Evolutionary conservation across 805 yeast species (phyloP), one percentile per base, ranked within the genome.

Genomic region (Maudiozyma pseudohumilis): DNA sequence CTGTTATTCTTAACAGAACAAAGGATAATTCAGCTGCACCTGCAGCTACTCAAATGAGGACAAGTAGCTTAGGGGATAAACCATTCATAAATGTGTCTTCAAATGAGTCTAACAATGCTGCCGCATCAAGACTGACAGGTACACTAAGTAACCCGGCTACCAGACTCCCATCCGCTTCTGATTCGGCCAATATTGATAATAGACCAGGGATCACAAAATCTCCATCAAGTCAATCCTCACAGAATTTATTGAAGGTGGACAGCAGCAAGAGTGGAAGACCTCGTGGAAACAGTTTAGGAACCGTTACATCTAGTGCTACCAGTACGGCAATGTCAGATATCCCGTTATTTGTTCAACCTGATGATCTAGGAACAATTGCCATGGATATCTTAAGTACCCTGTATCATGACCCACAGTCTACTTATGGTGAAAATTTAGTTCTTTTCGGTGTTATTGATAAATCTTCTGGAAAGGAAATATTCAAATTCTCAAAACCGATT

Each of bases 401-500:
- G 15, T 59, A 59, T 21, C 43, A 48, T 13, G 60, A 62, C 3
- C 53, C 56, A n/a, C 65, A 57, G 28, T 45, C 66, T 28, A 68
- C 68, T 44, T 47, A 64, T 1, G 81, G 75, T 28, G 86, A 79
- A 29, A 77, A 81, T 13, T 60, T 61, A 21, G 67, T 82, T 17
- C 66, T 81, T 1, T 68, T 88, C 38, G 69, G 80, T 13, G 75
- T 82, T 4, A 62, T 70, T 32, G 89, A 82, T 46, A 69, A 77
- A 24, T 75, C 68, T 18, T 60, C 77, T 2, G 64, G 66, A 28
- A 76, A 76, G 42, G 85, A 78, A 48, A 71, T 83, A 65, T 88
- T 94, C 80, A 69, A 77, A 47, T 75, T 85, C 37, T 65, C 75
- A 29, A 86, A 86, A 50, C 58, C 75, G 2, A 70, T 76, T 41